phyloP scores from a whole-genome alignment of 1,139 yeast genomes.

The Saccharomyces pastorianus region DNA sequence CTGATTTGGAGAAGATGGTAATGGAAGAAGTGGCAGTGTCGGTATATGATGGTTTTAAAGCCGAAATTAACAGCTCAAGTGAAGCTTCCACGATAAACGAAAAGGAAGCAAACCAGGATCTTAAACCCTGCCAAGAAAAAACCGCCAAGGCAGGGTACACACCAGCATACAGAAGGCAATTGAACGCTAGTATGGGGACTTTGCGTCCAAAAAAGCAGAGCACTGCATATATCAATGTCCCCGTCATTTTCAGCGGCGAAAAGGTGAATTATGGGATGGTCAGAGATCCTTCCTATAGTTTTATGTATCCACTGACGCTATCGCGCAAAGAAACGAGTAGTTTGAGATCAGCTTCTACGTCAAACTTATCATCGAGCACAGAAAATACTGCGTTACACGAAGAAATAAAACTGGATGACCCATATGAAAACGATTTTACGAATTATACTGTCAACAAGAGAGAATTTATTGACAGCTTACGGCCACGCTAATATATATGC shows the following conservation, averaged over 20 bases:
- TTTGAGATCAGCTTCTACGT: background rate
- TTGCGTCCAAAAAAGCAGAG: too few species aligned
- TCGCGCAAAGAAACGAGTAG: background rate
- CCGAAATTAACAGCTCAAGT: constrained; percentile 23
- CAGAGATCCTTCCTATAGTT: background rate
- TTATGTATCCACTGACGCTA: constrained; percentile 3
- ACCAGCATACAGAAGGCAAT: background rate
- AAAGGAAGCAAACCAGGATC: constrained; percentile 1
- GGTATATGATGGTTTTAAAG: constrained; percentile 14
- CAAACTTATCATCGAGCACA: background rate
- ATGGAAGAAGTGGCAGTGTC: constrained; percentile 19
- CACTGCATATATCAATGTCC: too few species aligned
- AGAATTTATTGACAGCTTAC: constrained; percentile 33
- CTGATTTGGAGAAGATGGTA: background rate
- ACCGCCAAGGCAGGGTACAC: background rate
- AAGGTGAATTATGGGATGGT: constrained; percentile 1
- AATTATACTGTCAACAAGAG: constrained; percentile 35
- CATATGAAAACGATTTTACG: constrained; percentile 37
- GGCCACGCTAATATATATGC: constrained; percentile 25
- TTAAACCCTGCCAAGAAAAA: background rate
- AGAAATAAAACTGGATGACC: constrained; percentile 34
- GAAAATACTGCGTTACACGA: background rate
- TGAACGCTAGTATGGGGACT: background rate
- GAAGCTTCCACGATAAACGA: constrained; percentile 15
- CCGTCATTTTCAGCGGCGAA: background rate